A percentile compares a stretch with the other conserved stretches of the same genome.
Conservation (phyloP, 2,329 filamentous ascomycete genomes). For the Fusarium torulosum region DNA sequence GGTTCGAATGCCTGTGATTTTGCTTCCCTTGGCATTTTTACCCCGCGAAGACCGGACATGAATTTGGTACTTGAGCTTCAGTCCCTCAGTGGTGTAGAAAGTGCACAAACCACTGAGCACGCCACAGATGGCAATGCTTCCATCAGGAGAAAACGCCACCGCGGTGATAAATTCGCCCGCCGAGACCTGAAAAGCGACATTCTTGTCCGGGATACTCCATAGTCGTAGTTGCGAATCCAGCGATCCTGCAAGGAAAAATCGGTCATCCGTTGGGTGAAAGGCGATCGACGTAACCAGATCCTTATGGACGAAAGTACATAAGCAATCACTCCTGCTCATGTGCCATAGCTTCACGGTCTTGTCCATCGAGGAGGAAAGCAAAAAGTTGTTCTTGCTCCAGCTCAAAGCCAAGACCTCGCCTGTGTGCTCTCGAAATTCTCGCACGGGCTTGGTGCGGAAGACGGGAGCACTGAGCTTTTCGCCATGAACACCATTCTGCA, state of each 20-base stretch:
- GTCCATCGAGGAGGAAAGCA: conserved; percentile 97
- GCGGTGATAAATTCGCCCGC: conserved; percentile 92
- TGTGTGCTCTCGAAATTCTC: conserved; percentile 86
- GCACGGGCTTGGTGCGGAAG: conserved; percentile 81
- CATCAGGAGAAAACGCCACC: conserved; percentile 93
- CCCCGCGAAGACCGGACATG: conserved; percentile 94
- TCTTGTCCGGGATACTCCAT: conserved; percentile 98
- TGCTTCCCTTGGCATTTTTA: conserved; percentile 95
- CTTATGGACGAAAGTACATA: conserved; percentile 94
- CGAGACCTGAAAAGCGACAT: conserved; percentile 84
- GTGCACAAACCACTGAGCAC: conserved; percentile 86
- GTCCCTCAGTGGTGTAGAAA: conserved; percentile 92
- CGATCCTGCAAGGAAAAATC: conserved; percentile 95
- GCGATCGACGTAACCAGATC: conserved; percentile 96
- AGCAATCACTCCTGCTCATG: conserved; percentile 82
- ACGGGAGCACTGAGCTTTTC: conserved; percentile 88
- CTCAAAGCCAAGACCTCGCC: conserved; percentile 90
- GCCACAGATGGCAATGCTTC: conserved; percentile 89
- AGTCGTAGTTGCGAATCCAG: conserved; percentile 88
- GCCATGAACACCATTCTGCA: conserved; percentile 51
- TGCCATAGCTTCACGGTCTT: conserved; percentile 98
- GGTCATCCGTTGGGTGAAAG: conserved; percentile 94
- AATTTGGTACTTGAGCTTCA: conserved; percentile 86
- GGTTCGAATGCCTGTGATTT: conserved; percentile 94
- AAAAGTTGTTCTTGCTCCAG: conserved; percentile 99